phyloP scores from a whole-genome alignment of 495 filamentous ascomycete genomes.

The Tuber umbilicatum region DNA sequence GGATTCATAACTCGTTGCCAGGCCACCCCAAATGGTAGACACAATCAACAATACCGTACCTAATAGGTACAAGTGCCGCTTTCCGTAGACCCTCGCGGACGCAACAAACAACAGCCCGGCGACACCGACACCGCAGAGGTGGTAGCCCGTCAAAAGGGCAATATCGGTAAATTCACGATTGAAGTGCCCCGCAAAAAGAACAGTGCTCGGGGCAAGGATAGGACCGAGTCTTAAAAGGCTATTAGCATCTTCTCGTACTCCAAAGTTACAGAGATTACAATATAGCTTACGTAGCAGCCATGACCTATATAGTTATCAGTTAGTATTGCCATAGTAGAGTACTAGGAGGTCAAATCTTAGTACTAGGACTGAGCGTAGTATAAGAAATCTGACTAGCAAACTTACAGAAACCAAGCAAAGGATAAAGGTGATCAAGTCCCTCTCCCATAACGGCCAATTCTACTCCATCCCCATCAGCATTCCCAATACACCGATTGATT shows the following conservation, averaged over 20 bases:
- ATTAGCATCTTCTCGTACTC: not conserved
- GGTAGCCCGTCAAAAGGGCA: constrained; percentile 80
- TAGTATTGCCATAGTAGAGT: not conserved
- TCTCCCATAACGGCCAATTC: constrained; percentile 88
- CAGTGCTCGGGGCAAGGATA: constrained; percentile 78
- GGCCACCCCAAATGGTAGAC: constrained; percentile 74
- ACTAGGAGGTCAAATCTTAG: not conserved
- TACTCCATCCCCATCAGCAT: constrained; percentile 42
- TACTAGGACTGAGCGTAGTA: constrained; percentile 2
- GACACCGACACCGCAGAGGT: constrained; percentile 73
- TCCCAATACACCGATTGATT: constrained; percentile 2
- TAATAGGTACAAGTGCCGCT: constrained; percentile 78
- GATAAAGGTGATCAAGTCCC: constrained; percentile 69
- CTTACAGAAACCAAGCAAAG: constrained; percentile 68
- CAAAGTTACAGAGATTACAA: not conserved
- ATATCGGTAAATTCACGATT: constrained; percentile 57
- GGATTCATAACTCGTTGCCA: constrained; percentile 56
- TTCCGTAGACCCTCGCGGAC: constrained; percentile 84
- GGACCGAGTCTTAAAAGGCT: constrained; percentile 53
- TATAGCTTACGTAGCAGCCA: constrained; percentile 36
- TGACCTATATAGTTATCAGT: constrained; percentile 25
- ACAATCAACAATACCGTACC: constrained; percentile 66
- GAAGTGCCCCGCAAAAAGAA: constrained; percentile 61
- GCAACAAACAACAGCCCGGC: constrained; percentile 79
- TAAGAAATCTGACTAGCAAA: not conserved